Evolutionary conservation across 2,329 filamentous ascomycete species (phyloP).

Genomic region (Beauveria medogensis): DNA sequence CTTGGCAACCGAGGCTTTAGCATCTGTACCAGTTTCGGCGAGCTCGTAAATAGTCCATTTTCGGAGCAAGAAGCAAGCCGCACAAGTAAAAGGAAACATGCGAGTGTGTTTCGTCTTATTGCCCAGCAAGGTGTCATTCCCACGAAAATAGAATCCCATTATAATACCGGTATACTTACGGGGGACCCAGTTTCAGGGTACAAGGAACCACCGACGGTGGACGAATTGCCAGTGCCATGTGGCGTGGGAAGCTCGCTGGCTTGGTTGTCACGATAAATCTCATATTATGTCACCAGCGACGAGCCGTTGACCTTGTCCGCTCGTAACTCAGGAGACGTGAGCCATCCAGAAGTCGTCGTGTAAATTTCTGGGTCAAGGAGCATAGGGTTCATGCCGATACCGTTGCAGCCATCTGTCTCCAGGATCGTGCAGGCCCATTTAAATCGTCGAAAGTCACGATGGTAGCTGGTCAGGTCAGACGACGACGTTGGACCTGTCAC

Average conservation of each 20-base stretch:
- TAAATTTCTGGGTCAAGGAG: not conserved
- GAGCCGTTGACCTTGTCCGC: not conserved
- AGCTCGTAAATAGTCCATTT: not conserved
- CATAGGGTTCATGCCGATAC: not conserved
- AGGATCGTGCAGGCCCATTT: constrained; percentile 10
- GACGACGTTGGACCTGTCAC: not conserved
- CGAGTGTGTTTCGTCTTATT: not conserved
- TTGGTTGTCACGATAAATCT: not conserved
- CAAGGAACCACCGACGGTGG: not conserved
- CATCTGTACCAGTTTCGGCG: too few species aligned
- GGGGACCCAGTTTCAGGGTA: not conserved
- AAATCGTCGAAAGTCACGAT: constrained; percentile 9
- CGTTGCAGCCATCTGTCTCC: constrained; percentile 10
- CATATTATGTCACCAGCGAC: not conserved
- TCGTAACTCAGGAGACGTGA: not conserved
- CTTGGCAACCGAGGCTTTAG: not conserved
- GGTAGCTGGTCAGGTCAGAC: constrained; percentile 1
- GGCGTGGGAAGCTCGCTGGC: not conserved
- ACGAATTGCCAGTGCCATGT: not conserved
- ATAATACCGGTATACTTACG: not conserved
- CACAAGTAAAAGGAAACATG: too few species aligned
- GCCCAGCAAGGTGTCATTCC: not conserved
- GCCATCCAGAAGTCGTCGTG: not conserved
- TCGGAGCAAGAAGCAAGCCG: too few species aligned
- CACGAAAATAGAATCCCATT: not conserved